phyloP scores from a whole-genome alignment of 164 flowering plant species.

The Protea cynaroides region DNA sequence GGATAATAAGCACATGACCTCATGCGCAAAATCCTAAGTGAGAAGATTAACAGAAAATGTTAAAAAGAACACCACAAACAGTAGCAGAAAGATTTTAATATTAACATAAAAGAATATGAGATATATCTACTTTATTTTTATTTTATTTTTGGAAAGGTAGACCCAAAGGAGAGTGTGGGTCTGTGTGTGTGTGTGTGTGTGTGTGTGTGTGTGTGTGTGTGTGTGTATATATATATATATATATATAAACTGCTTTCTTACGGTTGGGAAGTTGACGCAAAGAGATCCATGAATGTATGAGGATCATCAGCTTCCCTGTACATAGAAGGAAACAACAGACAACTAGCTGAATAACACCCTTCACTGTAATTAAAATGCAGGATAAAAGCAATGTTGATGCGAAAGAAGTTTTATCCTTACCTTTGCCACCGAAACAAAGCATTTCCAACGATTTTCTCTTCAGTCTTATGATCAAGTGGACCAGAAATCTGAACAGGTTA shows the following conservation, averaged over 20 bases:
- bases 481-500: slow-evolving; percentile 18
- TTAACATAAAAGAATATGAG: slow-evolving; percentile 1
- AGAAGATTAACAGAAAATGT: slow-evolving; percentile 3
- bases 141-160: no score
- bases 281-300: slow-evolving; percentile 83
- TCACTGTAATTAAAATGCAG: not conserved
- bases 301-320: slow-evolving; percentile 82
- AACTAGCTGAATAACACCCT: not conserved
- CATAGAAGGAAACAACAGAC: slow-evolving; percentile 8
- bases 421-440: slow-evolving; percentile 95
- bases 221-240: no score
- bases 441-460: slow-evolving; percentile 55
- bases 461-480: slow-evolving; percentile 60
- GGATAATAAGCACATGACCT: slow-evolving; percentile 79
- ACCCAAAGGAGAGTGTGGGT: no score
- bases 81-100: slow-evolving; percentile 2
- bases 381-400: not conserved
- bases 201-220: no score
- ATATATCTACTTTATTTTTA: slow-evolving; percentile 1
- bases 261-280: slow-evolving; percentile 79
- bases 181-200: no score
- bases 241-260: slow-evolving; percentile 36
- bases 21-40: slow-evolving; percentile 59
- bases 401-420: slow-evolving; percentile 20
- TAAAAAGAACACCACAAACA: slow-evolving; percentile 5